phyloP scores from a whole-genome alignment of 1,284 basidiomycete genomes.

The Takashimella koratensis region DNA sequence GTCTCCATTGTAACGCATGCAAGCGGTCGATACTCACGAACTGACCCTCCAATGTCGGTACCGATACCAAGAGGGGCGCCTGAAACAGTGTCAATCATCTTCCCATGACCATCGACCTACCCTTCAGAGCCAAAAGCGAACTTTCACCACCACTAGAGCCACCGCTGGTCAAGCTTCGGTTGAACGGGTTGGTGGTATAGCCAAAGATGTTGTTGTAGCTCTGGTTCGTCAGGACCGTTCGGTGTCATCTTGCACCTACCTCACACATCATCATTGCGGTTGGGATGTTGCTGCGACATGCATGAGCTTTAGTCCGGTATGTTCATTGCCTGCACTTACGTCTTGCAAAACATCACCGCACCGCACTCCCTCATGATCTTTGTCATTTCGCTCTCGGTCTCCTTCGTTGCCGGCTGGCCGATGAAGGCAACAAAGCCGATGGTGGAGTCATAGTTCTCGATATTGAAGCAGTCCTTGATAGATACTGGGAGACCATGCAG shows the following conservation, averaged over 20 bases:
- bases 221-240: too few relatives aligned
- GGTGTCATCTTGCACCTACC: too few relatives aligned
- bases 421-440: constrained; percentile 16
- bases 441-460: constrained; percentile 34
- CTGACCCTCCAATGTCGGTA: constrained; percentile 57
- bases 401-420: constrained; percentile 4
- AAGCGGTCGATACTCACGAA: constrained; percentile 47
- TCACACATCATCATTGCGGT: constrained; percentile 29
- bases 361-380: constrained; percentile 16
- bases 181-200: constrained; percentile 45
- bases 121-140: constrained; percentile 42
- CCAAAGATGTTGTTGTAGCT: constrained; percentile 25
- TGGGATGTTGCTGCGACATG: constrained; percentile 10
- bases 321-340: neutral
- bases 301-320: neutral
- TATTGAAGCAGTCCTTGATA: constrained; percentile 27
- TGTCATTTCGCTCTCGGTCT: constrained; percentile 14
- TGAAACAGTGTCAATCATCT: neutral
- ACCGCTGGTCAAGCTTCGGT: constrained; percentile 37
- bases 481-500: constrained; percentile 53
- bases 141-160: constrained; percentile 49
- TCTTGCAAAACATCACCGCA: constrained; percentile 28
- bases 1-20: too few relatives aligned
- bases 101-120: neutral
- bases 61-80: constrained; percentile 46